phyloP scores from a whole-genome alignment of 1,284 basidiomycete genomes.

The Cryptococcus sp. region DNA sequence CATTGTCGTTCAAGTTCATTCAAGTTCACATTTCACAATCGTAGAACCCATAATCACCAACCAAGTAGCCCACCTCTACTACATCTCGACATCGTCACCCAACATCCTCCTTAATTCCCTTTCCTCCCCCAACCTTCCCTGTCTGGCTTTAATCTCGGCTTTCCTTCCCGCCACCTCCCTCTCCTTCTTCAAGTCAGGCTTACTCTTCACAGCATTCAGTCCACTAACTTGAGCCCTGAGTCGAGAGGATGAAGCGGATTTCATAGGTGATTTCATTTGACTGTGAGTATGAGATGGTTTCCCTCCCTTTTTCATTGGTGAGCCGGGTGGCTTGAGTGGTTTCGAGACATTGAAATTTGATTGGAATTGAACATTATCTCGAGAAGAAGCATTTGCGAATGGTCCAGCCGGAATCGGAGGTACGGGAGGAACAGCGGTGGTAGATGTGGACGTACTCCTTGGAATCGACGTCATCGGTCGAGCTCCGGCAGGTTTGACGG shows the following conservation, averaged over 20 bases:
- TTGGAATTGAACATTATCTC: conserved; percentile 19
- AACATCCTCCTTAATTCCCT: conserved; percentile 38
- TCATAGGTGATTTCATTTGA: not conserved
- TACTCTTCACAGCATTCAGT: conserved; percentile 23
- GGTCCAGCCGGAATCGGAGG: no score
- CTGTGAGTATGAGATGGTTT: not conserved
- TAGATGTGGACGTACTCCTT: not conserved
- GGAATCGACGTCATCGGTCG: conserved; percentile 18
- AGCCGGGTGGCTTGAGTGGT: conserved; percentile 1
- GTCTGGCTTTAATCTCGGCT: conserved; percentile 31
- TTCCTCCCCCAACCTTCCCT: conserved; percentile 34
- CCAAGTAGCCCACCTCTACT: no score
- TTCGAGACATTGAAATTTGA: conserved; percentile 14
- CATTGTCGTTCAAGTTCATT: no score
- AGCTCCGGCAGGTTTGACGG: conserved; percentile 27
- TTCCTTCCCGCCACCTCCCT: conserved; percentile 24
- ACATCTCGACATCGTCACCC: conserved; percentile 2
- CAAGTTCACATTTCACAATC: no score
- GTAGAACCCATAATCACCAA: no score
- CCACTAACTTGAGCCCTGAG: conserved; percentile 3
- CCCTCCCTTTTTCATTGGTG: not conserved
- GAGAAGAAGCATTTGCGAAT: conserved; percentile 30
- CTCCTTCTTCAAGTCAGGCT: conserved; percentile 19
- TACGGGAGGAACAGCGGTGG: no score
- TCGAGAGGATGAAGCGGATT: conserved; percentile 7